Conservation (phyloP, 495 filamentous ascomycete genomes). For the Entonaema liquescens region DNA sequence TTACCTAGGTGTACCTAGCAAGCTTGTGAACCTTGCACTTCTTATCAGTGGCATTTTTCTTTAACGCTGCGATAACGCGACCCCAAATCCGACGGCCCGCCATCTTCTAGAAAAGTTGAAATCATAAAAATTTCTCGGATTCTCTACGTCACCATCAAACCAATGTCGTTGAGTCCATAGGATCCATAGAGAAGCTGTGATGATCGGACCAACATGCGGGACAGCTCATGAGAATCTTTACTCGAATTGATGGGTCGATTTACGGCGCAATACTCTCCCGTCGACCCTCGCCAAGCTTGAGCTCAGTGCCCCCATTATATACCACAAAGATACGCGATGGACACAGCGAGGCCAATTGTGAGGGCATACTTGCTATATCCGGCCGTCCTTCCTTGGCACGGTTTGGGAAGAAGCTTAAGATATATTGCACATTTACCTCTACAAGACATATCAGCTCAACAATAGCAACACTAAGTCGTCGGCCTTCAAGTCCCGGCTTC, state of each 20-base stretch:
- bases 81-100: not conserved
- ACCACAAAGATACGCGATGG: slow-evolving; percentile 26
- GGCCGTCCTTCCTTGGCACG: slow-evolving; percentile 2
- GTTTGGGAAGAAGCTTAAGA: slow-evolving; percentile 12
- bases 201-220: slow-evolving; percentile 56
- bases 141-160: slow-evolving; percentile 12
- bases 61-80: slow-evolving; percentile 29
- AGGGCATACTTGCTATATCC: slow-evolving; percentile 8
- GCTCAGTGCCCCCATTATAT: slow-evolving; percentile 24
- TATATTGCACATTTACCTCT: slow-evolving; percentile 1
- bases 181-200: slow-evolving; percentile 48
- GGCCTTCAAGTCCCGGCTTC: slow-evolving; percentile 23
- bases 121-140: slow-evolving; percentile 9
- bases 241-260: slow-evolving; percentile 61
- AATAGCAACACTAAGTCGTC: slow-evolving; percentile 29
- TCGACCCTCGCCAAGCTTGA: slow-evolving; percentile 50
- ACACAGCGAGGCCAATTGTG: slow-evolving; percentile 1
- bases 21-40: slow-evolving; percentile 9
- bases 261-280: slow-evolving; percentile 57
- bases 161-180: slow-evolving; percentile 27
- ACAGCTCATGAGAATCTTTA: slow-evolving; percentile 63
- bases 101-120: slow-evolving; percentile 28
- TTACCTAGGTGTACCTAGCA: not conserved
- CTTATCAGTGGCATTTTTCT: slow-evolving; percentile 16
- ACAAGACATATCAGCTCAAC: slow-evolving; percentile 25